Evolutionary conservation across 148 eudicot genomes (phyloP).

Genomic region (Chenopodium album): DNA sequence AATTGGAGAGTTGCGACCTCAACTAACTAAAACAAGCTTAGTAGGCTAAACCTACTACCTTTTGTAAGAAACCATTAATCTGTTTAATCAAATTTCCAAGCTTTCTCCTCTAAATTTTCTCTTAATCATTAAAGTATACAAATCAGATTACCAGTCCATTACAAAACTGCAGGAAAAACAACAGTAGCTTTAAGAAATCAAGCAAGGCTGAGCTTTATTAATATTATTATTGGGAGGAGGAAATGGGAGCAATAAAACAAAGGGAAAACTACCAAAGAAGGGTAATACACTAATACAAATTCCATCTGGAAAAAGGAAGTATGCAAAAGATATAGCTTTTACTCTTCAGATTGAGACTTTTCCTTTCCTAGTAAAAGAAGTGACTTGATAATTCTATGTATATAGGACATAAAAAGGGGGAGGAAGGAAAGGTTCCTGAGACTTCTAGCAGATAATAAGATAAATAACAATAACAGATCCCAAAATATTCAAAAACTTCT

Average conservation of each 20-base stretch:
- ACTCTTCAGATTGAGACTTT: background rate
- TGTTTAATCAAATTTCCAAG: too few relatives aligned
- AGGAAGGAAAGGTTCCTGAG: background rate
- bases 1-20: too few relatives aligned
- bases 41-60: too few relatives aligned
- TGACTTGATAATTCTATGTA: background rate
- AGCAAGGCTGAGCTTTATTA: background rate
- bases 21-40: too few relatives aligned
- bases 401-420: background rate
- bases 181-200: background rate
- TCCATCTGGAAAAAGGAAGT: background rate
- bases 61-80: too few relatives aligned
- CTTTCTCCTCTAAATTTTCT: too few relatives aligned
- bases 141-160: too few relatives aligned
- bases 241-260: background rate
- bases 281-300: background rate
- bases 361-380: background rate
- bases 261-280: background rate
- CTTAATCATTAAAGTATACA: too few relatives aligned
- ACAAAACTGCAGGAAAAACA: background rate
- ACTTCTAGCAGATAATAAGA: background rate
- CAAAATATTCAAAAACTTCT: background rate
- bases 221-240: too few relatives aligned
- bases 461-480: background rate
- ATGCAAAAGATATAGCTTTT: background rate